phyloP scores from a whole-genome alignment of 2,329 filamentous ascomycete species.

The Hypoxylon sp. region DNA sequence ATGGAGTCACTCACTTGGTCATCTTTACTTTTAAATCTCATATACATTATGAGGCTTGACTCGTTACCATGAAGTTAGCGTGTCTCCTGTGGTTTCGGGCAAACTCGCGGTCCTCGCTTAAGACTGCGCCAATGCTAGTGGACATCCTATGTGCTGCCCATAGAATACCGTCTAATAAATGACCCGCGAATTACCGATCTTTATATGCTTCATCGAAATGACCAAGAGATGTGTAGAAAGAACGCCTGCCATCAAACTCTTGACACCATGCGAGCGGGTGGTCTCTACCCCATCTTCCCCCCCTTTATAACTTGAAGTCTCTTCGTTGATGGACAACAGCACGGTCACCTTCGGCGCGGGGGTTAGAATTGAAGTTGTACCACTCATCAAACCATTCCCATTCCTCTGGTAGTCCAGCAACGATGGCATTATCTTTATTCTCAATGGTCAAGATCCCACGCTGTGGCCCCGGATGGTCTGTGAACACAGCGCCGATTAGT shows the following conservation, averaged over 20 bases:
- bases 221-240: constrained; percentile 59
- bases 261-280: constrained; percentile 59
- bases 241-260: constrained; percentile 56
- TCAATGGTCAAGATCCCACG: constrained; percentile 51
- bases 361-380: constrained; percentile 58
- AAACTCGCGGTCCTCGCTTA: not conserved
- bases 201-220: constrained; percentile 58
- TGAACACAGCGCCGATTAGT: constrained; percentile 57
- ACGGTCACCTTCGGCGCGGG: constrained; percentile 50
- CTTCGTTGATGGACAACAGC: constrained; percentile 56
- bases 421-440: constrained; percentile 51
- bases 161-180: constrained; percentile 45
- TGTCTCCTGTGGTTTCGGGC: not conserved
- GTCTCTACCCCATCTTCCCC: constrained; percentile 55
- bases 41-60: not conserved
- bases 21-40: not conserved
- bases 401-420: constrained; percentile 39
- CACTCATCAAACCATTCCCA: constrained; percentile 58
- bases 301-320: constrained; percentile 53
- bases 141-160: constrained; percentile 35
- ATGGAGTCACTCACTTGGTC: not conserved
- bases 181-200: constrained; percentile 50
- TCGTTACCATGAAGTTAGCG: not conserved
- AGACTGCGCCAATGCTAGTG: constrained; percentile 1
- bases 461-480: constrained; percentile 56